Conservation (phyloP, 805 yeast genomes). For the Nakazawaea ernobii region DNA sequence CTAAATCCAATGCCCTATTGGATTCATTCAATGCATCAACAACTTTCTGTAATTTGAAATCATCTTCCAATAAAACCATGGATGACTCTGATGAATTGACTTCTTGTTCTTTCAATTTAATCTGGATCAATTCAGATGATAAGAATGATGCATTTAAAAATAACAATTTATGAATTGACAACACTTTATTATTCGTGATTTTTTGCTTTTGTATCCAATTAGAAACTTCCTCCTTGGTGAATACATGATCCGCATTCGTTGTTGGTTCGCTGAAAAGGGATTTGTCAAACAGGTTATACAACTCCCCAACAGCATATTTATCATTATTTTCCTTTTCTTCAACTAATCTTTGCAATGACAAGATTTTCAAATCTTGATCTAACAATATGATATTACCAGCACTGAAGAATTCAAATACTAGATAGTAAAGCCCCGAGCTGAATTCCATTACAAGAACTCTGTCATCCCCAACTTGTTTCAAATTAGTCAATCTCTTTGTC, state of each 20-base stretch:
- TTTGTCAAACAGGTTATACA: constrained; percentile 56
- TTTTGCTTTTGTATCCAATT: constrained; percentile 36
- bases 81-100: constrained; percentile 35
- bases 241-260: constrained; percentile 13
- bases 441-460: constrained; percentile 81
- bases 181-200: constrained; percentile 30
- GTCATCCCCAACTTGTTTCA: constrained; percentile 74
- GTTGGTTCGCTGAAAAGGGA: constrained; percentile 31
- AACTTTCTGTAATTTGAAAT: constrained; percentile 23
- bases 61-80: constrained; percentile 23
- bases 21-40: constrained; percentile 41
- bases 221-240: constrained; percentile 25
- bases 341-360: constrained; percentile 74
- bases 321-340: constrained; percentile 62
- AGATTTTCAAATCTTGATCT: constrained; percentile 60
- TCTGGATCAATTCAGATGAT: constrained; percentile 73
- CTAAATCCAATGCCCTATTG: constrained; percentile 32
- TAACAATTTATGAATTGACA: constrained; percentile 63
- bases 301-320: constrained; percentile 69
- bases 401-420: constrained; percentile 88
- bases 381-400: constrained; percentile 86
- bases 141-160: constrained; percentile 67
- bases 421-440: constrained; percentile 70
- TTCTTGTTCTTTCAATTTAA: constrained; percentile 39
- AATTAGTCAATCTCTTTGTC: constrained; percentile 65